phyloP scores from a whole-genome alignment of 345 rosid species.

The Citrus australasica region DNA sequence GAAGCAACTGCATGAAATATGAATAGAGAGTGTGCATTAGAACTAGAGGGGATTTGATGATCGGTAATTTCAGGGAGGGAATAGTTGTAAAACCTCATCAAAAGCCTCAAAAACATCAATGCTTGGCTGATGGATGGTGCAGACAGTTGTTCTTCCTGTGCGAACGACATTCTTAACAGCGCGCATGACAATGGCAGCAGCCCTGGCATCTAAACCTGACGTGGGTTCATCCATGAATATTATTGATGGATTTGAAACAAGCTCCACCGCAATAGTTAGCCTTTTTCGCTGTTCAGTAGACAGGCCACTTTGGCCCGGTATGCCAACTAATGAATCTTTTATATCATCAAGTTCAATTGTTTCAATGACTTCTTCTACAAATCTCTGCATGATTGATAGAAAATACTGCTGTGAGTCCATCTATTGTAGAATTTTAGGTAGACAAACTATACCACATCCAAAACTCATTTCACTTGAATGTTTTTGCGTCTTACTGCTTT shows the following conservation, averaged over 20 bases:
- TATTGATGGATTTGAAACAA: conserved; percentile 13
- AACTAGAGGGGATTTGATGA: neutral
- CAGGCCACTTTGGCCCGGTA: conserved; percentile 10
- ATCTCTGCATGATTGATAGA: conserved; percentile 4
- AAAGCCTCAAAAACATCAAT: conserved; percentile 12
- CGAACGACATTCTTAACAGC: conserved; percentile 11
- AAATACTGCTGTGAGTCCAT: neutral
- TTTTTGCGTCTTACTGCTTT: conserved; percentile 25
- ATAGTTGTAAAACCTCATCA: neutral
- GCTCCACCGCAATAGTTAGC: conserved; percentile 17
- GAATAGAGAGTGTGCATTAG: neutral
- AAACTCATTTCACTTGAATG: neutral
- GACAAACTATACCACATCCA: neutral
- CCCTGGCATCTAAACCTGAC: conserved; percentile 15
- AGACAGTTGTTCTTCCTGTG: conserved; percentile 8
- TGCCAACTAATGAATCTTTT: conserved; percentile 12
- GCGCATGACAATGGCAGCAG: conserved; percentile 15
- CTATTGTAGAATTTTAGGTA: neutral
- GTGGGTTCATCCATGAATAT: conserved; percentile 18
- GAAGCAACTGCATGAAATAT: conserved; percentile 11
- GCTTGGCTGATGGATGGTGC: conserved; percentile 16
- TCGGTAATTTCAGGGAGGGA: neutral
- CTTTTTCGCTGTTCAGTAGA: conserved; percentile 16
- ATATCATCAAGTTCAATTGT: conserved; percentile 15
- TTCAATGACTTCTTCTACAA: conserved; percentile 12